phyloP scores from a whole-genome alignment of 164 flowering plant genomes.

The Santalum album region DNA sequence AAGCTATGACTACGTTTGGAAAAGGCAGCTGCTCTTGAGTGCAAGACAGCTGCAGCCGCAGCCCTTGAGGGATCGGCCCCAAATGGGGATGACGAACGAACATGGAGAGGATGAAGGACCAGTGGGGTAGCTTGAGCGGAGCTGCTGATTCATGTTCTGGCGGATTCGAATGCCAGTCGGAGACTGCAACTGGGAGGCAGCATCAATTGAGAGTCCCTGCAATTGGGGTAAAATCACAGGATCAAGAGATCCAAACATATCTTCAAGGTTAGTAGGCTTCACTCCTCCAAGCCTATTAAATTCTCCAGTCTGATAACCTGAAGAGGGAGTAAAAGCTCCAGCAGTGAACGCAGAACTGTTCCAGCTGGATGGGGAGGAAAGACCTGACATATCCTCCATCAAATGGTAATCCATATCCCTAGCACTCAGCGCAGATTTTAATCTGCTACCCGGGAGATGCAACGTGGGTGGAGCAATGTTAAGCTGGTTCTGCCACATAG shows the following conservation, averaged over 20 bases:
- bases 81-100: conserved; percentile 21
- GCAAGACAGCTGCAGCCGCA: conserved; percentile 28
- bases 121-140: conserved; percentile 30
- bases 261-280: conserved; percentile 40
- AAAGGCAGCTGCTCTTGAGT: conserved; percentile 51
- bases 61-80: conserved; percentile 30
- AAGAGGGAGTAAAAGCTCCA: conserved; percentile 21
- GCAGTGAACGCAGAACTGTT: conserved; percentile 15
- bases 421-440: conserved; percentile 32
- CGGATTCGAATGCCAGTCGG: conserved; percentile 30
- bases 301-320: conserved; percentile 25
- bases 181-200: conserved; percentile 23
- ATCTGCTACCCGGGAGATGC: conserved; percentile 43
- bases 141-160: conserved; percentile 33
- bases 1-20: conserved; percentile 65
- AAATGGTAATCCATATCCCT: conserved; percentile 39
- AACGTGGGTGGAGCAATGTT: conserved; percentile 24
- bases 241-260: conserved; percentile 32
- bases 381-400: conserved; percentile 32
- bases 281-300: conserved; percentile 24
- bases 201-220: conserved; percentile 27
- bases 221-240: conserved; percentile 24
- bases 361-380: conserved; percentile 46
- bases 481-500: conserved; percentile 41
- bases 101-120: conserved; percentile 32